Evolutionary conservation across 352 stramenopile species (phyloP).

Genomic region (Pseudoperonospora humuli): DNA sequence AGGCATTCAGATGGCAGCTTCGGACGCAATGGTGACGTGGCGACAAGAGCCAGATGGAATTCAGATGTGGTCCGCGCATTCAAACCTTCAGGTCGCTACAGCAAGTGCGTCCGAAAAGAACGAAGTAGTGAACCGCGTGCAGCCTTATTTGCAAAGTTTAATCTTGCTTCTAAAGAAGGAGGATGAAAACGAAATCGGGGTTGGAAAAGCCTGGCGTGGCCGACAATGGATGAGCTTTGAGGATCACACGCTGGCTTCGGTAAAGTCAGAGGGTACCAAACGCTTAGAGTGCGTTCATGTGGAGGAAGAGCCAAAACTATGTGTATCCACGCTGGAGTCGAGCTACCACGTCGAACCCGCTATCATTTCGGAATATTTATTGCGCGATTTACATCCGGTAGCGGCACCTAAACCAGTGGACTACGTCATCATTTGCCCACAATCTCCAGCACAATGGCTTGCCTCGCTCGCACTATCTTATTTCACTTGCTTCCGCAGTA

Average conservation of each 20-base stretch:
- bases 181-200: conserved; percentile 21
- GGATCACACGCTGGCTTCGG: conserved; percentile 21
- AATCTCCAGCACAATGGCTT: conserved; percentile 65
- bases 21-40: conserved; percentile 42
- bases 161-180: conserved; percentile 22
- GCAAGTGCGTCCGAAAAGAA: conserved; percentile 28
- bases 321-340: conserved; percentile 46
- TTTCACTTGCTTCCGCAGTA: conserved; percentile 54
- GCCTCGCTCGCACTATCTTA: conserved; percentile 64
- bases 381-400: conserved; percentile 63
- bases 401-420: conserved; percentile 56
- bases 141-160: conserved; percentile 35
- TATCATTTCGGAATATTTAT: conserved; percentile 67
- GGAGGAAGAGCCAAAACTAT: conserved; percentile 31
- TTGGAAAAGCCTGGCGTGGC: conserved; percentile 11
- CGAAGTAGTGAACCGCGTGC: conserved; percentile 26
- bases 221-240: conserved; percentile 40
- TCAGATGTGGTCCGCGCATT: conserved; percentile 22
- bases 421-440: conserved; percentile 65
- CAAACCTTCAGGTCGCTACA: conserved; percentile 9
- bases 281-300: conserved; percentile 21
- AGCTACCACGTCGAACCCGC: conserved; percentile 42
- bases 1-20: conserved; percentile 39
- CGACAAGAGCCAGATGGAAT: conserved; percentile 23
- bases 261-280: conserved; percentile 8